Evolutionary conservation across 441 rosid genomes (phyloP).

Genomic region (Adansonia grandidieri): DNA sequence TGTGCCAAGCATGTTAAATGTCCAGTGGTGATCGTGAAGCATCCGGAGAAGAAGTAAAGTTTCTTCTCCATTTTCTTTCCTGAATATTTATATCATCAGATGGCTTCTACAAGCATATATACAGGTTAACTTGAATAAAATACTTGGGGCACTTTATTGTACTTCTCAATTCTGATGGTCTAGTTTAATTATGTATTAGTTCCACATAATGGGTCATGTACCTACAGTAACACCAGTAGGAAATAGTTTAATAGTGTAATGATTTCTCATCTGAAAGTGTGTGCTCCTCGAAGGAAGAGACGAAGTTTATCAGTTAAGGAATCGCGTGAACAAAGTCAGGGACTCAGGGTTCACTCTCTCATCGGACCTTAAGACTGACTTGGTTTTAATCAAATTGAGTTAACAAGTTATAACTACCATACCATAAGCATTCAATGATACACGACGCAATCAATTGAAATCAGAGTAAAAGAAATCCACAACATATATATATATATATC

Average conservation of each 20-base stretch:
- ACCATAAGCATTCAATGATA: neutral
- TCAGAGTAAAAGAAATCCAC: neutral
- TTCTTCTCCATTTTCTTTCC: neutral
- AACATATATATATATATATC: neutral
- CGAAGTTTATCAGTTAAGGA: neutral
- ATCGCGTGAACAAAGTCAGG: neutral
- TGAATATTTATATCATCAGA: neutral
- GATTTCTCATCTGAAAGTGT: neutral
- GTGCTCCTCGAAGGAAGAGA: neutral
- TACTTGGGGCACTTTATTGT: neutral
- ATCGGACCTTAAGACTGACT: neutral
- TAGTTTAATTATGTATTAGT: neutral
- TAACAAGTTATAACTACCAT: neutral
- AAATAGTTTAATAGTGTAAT: neutral
- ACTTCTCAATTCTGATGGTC: neutral
- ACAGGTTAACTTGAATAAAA: neutral
- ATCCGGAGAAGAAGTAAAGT: slow-evolving; percentile 23
- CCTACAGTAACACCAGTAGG: neutral
- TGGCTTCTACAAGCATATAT: neutral
- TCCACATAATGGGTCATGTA: neutral
- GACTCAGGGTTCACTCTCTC: too few species aligned
- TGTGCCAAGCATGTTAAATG: slow-evolving; percentile 75
- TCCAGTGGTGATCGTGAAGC: slow-evolving; percentile 74
- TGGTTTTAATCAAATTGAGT: neutral
- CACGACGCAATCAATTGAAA: neutral